Percentiles rank a stretch among this genome's conserved stretches.
phyloP scores from a whole-genome alignment of 108 stramenopile genomes.

The Phaeodactylum tricornutum region DNA sequence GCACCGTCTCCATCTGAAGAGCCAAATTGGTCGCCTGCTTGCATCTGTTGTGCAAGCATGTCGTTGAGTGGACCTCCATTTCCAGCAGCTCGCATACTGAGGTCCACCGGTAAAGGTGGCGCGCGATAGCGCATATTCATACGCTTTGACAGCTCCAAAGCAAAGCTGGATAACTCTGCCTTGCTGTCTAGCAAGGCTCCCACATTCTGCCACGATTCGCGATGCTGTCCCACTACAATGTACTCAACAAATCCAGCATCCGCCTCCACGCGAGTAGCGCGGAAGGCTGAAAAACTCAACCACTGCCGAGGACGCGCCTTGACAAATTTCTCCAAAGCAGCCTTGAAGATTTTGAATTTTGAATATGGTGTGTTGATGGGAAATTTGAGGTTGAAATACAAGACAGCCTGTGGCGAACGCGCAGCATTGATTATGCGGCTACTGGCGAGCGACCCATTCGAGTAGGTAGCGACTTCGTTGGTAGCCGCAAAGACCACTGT shows the following conservation, averaged over 20 bases:
- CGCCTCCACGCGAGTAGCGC: slow-evolving; percentile 43
- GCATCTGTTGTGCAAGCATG: no score
- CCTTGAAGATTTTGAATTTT: slow-evolving; percentile 36
- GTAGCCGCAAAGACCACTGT: slow-evolving; percentile 39
- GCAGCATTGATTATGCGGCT: slow-evolving; percentile 62
- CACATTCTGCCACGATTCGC: slow-evolving; percentile 3
- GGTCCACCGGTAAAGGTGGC: slow-evolving; percentile 20
- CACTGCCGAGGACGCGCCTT: slow-evolving; percentile 60
- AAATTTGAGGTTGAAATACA: slow-evolving; percentile 49
- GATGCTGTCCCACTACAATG: slow-evolving; percentile 36
- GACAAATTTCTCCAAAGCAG: slow-evolving; percentile 44
- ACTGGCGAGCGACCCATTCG: slow-evolving; percentile 57
- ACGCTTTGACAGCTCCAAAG: slow-evolving; percentile 53
- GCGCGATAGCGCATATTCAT: slow-evolving; percentile 50
- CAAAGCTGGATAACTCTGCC: slow-evolving; percentile 43
- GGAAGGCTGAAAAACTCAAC: slow-evolving; percentile 34
- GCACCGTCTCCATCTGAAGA: no score
- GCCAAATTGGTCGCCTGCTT: no score
- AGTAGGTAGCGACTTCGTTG: slow-evolving; percentile 50
- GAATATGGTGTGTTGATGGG: slow-evolving; percentile 35
- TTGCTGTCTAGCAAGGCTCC: slow-evolving; percentile 44
- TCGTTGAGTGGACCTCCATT: no score
- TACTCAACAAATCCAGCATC: slow-evolving; percentile 55
- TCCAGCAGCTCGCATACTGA: no score
- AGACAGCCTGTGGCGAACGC: slow-evolving; percentile 43